phyloP scores from a whole-genome alignment of 495 filamentous ascomycete species.

The Chaetomium fimeti region DNA sequence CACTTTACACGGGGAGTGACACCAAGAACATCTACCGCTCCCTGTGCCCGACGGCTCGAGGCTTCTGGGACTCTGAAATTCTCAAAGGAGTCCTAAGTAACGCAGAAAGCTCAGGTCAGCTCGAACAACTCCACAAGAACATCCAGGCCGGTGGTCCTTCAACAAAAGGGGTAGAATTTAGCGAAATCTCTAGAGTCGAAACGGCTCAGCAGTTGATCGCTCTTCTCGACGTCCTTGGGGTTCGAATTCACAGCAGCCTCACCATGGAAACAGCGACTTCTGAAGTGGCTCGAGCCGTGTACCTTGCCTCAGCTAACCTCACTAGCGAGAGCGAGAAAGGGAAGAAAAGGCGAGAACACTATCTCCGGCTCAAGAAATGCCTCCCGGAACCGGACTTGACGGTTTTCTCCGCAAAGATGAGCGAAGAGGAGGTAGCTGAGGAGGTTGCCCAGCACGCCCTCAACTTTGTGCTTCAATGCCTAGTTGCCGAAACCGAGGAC shows the following conservation, averaged over 20 bases:
- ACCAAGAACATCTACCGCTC: slow-evolving; percentile 24
- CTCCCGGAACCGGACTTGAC: not conserved
- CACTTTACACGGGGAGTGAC: slow-evolving; percentile 34
- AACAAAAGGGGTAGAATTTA: not conserved
- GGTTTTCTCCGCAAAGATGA: not conserved
- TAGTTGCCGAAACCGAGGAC: slow-evolving; percentile 32
- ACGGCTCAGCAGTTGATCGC: slow-evolving; percentile 34
- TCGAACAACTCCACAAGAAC: not conserved
- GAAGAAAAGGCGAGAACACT: not conserved
- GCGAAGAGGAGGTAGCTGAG: slow-evolving; percentile 4
- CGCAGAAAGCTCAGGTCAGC: too few relatives aligned
- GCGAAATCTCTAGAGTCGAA: not conserved
- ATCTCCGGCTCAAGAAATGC: not conserved
- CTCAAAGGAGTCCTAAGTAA: not conserved
- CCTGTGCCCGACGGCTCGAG: not conserved
- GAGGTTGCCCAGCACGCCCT: slow-evolving; percentile 31
- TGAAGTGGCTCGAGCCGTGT: slow-evolving; percentile 35
- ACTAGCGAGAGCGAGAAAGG: not conserved
- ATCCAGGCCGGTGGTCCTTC: not conserved
- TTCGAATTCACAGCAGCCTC: slow-evolving; percentile 35
- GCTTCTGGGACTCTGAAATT: not conserved
- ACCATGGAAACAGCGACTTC: slow-evolving; percentile 35
- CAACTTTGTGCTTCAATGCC: slow-evolving; percentile 32
- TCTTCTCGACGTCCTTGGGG: slow-evolving; percentile 34
- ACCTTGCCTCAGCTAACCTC: slow-evolving; percentile 30